Percentiles rank a stretch among this genome's conserved stretches.
Conservation (phyloP, 805 yeast genomes). For the Metschnikowia arizonensis region DNA sequence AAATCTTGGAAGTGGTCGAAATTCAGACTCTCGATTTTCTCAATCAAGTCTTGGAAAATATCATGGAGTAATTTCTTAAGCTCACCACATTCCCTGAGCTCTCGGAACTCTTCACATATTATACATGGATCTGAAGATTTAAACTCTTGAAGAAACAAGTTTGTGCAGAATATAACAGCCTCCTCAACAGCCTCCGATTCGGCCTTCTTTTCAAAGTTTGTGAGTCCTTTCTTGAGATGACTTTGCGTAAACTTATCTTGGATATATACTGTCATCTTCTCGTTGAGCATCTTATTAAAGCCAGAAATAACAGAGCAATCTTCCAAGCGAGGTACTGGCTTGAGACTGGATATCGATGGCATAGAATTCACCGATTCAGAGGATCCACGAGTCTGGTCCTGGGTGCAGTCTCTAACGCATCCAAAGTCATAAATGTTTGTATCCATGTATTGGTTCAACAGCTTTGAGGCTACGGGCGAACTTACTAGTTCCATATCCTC, state of each 20-base stretch:
- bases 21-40: constrained; percentile 12
- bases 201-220: neutral
- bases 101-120: constrained; percentile 11
- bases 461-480: neutral
- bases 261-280: constrained; percentile 2
- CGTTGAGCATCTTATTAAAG: neutral
- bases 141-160: constrained; percentile 15
- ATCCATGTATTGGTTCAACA: neutral
- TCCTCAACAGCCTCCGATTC: constrained; percentile 2
- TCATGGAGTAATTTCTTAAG: constrained; percentile 5
- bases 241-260: constrained; percentile 2
- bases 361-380: constrained; percentile 5
- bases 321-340: neutral
- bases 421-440: neutral
- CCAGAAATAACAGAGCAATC: neutral
- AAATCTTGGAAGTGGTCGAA: constrained; percentile 16
- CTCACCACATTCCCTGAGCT: constrained; percentile 7
- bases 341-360: constrained; percentile 4
- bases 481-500: neutral
- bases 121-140: constrained; percentile 12
- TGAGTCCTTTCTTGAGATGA: neutral
- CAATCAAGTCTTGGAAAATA: constrained; percentile 12
- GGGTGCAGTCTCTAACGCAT: neutral
- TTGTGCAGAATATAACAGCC: constrained; percentile 13
- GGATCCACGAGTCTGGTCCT: neutral